Conservation (phyloP, 2,329 filamentous ascomycete genomes). For the Fusarium nurragi region DNA sequence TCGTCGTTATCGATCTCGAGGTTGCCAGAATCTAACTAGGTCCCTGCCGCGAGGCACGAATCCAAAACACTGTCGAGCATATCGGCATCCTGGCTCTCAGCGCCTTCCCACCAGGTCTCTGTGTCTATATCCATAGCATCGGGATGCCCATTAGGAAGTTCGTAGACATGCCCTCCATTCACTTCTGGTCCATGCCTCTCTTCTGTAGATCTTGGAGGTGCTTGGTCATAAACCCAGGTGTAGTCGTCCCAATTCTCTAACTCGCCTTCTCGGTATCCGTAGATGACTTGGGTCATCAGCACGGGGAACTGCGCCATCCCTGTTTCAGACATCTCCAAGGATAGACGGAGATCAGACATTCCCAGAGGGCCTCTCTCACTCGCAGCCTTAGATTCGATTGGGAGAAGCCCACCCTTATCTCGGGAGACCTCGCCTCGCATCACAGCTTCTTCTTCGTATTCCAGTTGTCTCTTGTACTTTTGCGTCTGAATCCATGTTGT, state of each 20-base stretch:
- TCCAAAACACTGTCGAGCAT: conserved; percentile 67
- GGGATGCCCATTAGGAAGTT: conserved; percentile 59
- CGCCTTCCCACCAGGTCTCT: conserved; percentile 71
- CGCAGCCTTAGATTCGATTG: conserved; percentile 81
- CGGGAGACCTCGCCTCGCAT: conserved; percentile 77
- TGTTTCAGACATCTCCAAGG: conserved; percentile 78
- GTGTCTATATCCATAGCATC: conserved; percentile 70
- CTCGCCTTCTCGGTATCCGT: conserved; percentile 79
- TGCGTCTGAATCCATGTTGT: conserved; percentile 80
- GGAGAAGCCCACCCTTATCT: conserved; percentile 80
- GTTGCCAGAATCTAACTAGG: conserved; percentile 29
- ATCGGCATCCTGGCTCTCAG: conserved; percentile 60
- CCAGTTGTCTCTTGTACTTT: conserved; percentile 78
- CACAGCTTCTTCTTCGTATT: conserved; percentile 77
- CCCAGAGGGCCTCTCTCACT: conserved; percentile 76
- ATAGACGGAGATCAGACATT: conserved; percentile 80
- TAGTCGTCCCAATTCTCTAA: conserved; percentile 73
- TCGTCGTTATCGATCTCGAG: not conserved
- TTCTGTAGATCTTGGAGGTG: conserved; percentile 40
- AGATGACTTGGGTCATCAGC: conserved; percentile 74
- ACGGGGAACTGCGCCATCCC: conserved; percentile 82
- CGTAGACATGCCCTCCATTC: conserved; percentile 51
- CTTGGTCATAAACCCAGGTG: conserved; percentile 58
- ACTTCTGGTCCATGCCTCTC: conserved; percentile 46
- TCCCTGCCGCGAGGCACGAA: conserved; percentile 62